Conservation (phyloP, 768 basidiomycete genomes). For the Pleurotus sapidus region DNA sequence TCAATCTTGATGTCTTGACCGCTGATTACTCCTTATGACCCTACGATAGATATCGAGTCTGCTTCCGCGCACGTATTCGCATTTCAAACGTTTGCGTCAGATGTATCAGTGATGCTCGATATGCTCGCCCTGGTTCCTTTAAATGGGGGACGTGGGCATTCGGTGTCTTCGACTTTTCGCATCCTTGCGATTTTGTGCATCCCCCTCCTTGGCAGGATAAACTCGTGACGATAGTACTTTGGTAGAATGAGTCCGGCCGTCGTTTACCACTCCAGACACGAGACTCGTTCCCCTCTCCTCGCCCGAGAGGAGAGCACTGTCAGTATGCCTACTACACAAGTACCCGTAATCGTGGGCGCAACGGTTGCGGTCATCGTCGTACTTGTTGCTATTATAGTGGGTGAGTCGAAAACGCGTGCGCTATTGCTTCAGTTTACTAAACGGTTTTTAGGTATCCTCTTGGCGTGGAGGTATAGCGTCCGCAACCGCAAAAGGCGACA, state of each 20-base stretch:
- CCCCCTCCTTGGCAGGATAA: background rate
- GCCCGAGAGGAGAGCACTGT: background rate
- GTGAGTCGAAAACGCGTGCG: background rate
- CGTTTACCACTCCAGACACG: background rate
- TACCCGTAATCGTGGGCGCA: conserved; percentile 4
- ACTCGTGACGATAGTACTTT: background rate
- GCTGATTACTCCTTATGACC: background rate
- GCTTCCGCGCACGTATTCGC: background rate
- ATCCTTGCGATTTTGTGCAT: background rate
- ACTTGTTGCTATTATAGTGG: conserved; percentile 1
- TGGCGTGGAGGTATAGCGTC: conserved; percentile 1
- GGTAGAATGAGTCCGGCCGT: conserved; percentile 2
- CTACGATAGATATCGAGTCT: background rate
- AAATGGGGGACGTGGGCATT: background rate
- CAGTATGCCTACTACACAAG: background rate
- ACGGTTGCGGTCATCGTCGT: conserved; percentile 6
- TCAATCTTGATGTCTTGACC: conserved; percentile 3
- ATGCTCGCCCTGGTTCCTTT: background rate
- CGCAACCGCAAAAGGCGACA: background rate
- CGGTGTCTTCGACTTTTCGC: background rate
- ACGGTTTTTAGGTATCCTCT: background rate
- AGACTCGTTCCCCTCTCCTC: background rate
- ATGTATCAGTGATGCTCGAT: conserved; percentile 4
- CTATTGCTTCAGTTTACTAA: background rate
- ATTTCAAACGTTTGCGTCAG: background rate